phyloP scores from a whole-genome alignment of 2,329 filamentous ascomycete species.

The Xylaria hypoxylon region DNA sequence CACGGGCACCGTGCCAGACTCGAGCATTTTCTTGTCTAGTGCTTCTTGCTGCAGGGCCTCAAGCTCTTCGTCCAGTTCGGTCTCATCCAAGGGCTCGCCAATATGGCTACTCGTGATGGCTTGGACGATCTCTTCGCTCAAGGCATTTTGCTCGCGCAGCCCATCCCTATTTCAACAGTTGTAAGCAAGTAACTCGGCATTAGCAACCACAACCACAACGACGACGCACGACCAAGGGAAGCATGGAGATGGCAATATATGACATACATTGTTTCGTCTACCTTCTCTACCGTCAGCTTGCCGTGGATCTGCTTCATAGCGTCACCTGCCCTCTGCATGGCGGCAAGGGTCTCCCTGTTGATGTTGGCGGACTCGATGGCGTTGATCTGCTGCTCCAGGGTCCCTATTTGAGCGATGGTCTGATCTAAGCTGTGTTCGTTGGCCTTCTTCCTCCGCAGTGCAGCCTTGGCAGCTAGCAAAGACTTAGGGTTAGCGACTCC shows the following conservation, averaged over 20 bases:
- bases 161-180: slow-evolving; percentile 73
- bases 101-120: slow-evolving; percentile 80
- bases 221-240: not conserved
- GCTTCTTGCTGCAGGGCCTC: slow-evolving; percentile 90
- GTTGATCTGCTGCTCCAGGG: slow-evolving; percentile 94
- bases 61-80: slow-evolving; percentile 86
- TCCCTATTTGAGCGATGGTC: slow-evolving; percentile 88
- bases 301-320: slow-evolving; percentile 96
- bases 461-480: slow-evolving; percentile 83
- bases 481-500: slow-evolving; percentile 38
- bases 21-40: slow-evolving; percentile 93
- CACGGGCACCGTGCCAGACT: slow-evolving; percentile 86
- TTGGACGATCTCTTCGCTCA: slow-evolving; percentile 91
- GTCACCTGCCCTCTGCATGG: slow-evolving; percentile 89
- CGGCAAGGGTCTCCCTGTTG: slow-evolving; percentile 94
- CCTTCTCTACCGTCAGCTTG: slow-evolving; percentile 91
- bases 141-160: slow-evolving; percentile 89
- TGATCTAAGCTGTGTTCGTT: slow-evolving; percentile 93
- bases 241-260: slow-evolving; percentile 65
- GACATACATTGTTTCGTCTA: slow-evolving; percentile 92
- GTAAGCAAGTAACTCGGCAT: slow-evolving; percentile 33
- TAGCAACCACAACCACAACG: not conserved
- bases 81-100: slow-evolving; percentile 81
- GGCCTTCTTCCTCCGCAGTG: slow-evolving; percentile 92
- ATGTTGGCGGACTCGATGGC: slow-evolving; percentile 98